These are phyloP conservation scores for Salix exigua DNA, from an alignment of 345 rosid species.

Conservation along the genomic window DNA sequence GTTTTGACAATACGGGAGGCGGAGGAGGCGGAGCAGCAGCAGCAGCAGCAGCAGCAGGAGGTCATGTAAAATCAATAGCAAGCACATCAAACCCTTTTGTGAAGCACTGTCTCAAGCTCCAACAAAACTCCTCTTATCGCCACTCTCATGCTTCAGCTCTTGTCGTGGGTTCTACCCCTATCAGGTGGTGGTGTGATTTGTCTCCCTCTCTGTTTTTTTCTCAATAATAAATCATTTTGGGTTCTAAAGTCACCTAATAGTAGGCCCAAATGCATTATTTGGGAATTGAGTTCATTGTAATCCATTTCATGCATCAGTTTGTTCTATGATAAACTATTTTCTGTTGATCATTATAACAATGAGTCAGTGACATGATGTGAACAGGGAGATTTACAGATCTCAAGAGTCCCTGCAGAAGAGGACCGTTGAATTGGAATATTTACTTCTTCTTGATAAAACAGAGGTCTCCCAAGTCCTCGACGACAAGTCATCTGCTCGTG, in stretches of 20 bases:
- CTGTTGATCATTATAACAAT: not conserved
- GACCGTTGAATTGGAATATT: conserved; percentile 46
- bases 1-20: not conserved
- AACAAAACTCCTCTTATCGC: conserved; percentile 74
- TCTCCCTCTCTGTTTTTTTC: not conserved
- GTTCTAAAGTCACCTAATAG: not conserved
- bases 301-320: not conserved
- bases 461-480: conserved; percentile 52
- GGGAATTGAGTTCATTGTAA: too few relatives aligned
- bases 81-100: conserved; percentile 83
- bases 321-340: not conserved
- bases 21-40: conserved; percentile 10
- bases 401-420: conserved; percentile 37
- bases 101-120: conserved; percentile 87
- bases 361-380: not conserved
- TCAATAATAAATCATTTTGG: not conserved
- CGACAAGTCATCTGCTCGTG: conserved; percentile 26
- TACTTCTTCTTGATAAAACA: conserved; percentile 56
- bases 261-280: not conserved
- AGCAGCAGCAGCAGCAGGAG: not conserved
- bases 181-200: conserved; percentile 41
- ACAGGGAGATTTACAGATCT: conserved; percentile 67
- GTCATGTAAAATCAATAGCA: conserved; percentile 47
- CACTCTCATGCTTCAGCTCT: conserved; percentile 71
- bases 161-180: conserved; percentile 74